Evolutionary conservation across 164 flowering plant species (phyloP).

Genomic region (Chimonanthus salicifolius): DNA sequence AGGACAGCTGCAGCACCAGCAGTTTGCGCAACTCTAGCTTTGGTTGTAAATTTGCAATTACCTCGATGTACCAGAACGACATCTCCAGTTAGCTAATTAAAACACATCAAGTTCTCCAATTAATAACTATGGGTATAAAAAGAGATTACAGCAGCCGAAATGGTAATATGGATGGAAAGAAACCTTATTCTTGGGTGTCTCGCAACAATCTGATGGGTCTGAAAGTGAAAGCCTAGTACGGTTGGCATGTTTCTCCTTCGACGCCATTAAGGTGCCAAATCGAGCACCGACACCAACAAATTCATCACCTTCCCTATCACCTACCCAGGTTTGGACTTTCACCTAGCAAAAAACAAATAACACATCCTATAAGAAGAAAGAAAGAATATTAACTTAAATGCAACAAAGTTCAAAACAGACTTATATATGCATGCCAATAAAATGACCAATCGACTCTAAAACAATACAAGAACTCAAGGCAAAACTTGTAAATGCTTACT

Average conservation of each 20-base stretch:
- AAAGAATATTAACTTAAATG: neutral
- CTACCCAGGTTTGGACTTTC: constrained; percentile 55
- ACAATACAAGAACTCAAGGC: neutral
- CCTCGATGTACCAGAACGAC: constrained; percentile 88
- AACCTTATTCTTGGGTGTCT: constrained; percentile 53
- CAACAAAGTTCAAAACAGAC: neutral
- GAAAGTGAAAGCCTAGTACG: constrained; percentile 44
- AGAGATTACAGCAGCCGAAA: neutral
- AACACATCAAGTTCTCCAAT: neutral
- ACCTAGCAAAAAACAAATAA: constrained; percentile 34
- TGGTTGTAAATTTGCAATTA: constrained; percentile 73
- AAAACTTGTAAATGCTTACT: neutral
- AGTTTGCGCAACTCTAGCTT: constrained; percentile 78
- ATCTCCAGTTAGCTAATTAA: constrained; percentile 58
- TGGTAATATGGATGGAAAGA: neutral
- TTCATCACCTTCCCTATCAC: constrained; percentile 35
- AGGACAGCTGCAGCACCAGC: constrained; percentile 91
- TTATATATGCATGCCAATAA: neutral
- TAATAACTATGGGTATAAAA: neutral
- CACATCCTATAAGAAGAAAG: neutral
- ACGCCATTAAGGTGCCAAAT: constrained; percentile 60
- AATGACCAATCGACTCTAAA: neutral
- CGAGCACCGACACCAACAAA: constrained; percentile 78
- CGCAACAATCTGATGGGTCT: constrained; percentile 67
- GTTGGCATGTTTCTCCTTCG: constrained; percentile 68